Conservation (phyloP, 495 filamentous ascomycete genomes). For the Aspergillus sclerotiicarbonarius region DNA sequence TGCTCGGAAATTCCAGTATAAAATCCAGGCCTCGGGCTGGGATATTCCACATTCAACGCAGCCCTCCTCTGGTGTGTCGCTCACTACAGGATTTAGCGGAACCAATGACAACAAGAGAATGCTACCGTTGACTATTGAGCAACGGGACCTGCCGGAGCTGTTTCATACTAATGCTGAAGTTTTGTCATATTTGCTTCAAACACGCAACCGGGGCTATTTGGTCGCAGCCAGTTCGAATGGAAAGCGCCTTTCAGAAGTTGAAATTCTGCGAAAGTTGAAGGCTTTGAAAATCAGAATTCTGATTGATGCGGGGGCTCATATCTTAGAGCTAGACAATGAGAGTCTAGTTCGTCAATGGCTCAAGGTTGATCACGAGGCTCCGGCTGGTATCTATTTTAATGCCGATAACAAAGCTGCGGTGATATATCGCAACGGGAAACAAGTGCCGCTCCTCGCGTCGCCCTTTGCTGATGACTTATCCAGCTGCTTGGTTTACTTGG, state of each 20-base stretch:
- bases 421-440: slow-evolving; percentile 38
- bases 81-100: slow-evolving; percentile 66
- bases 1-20: slow-evolving; percentile 58
- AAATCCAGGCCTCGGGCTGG: slow-evolving; percentile 67
- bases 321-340: slow-evolving; percentile 59
- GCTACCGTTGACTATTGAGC: slow-evolving; percentile 55
- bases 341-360: slow-evolving; percentile 50
- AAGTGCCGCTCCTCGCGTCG: slow-evolving; percentile 53
- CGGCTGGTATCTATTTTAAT: slow-evolving; percentile 58
- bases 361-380: slow-evolving; percentile 29
- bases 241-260: slow-evolving; percentile 14
- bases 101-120: slow-evolving; percentile 63
- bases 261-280: slow-evolving; percentile 39
- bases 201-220: slow-evolving; percentile 14
- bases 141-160: slow-evolving; percentile 55
- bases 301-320: slow-evolving; percentile 69
- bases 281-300: slow-evolving; percentile 53
- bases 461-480: slow-evolving; percentile 58
- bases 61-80: slow-evolving; percentile 27
- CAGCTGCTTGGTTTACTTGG: slow-evolving; percentile 65
- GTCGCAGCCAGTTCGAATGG: neutral
- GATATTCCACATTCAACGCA: slow-evolving; percentile 44
- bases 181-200: slow-evolving; percentile 51
- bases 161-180: slow-evolving; percentile 65
- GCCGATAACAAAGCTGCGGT: slow-evolving; percentile 45